Evolutionary conservation across 139 green algal genomes (phyloP), one percentile per base, ranked within the genome.

Genomic region (Coelastrella sp.): DNA sequence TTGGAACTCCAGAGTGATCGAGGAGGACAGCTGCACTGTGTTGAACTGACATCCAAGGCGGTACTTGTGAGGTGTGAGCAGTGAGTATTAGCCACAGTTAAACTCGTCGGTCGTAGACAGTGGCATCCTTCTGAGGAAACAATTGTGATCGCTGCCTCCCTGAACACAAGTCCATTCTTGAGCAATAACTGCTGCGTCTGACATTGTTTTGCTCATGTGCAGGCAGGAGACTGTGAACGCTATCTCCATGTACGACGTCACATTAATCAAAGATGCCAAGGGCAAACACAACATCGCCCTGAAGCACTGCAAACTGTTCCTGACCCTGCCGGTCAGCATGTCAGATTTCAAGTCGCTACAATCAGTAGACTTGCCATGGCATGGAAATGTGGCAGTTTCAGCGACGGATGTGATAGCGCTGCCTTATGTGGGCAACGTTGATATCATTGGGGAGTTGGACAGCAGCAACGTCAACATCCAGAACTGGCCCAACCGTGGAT

Each of bases 161-260:
- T 47, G 32, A 47, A 47, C 32, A 1, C 32, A 47, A 47, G 32
- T 47, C 0, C 32, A 1, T 47, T 47, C 32, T 47, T 47, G 32
- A 1, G n/a, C n/a, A 47, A 47, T 1, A 47, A 47, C 32, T 47
- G 0, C 32, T 47, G 32, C 32, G 32, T 47, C 32, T 47, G 32
- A 47, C 32, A 2, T 47, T 47, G 32, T 1, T 47, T 47, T 47
- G n/a, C 32, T n/a, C 60, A 16, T 23, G 8, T 59, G 32, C 76
- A 82, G 47, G 76, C 47, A n/a, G 23, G 17, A 64, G 11, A 59
- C 54, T 57, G 23, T 88, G 10, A 88, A 71, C 7, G 68, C 32
- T 7, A 47, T 88, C 17, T 73, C 83, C 17, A 73, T 88, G 68
- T 88, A 80, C 22, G 68, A 80, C 57, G 16, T 88, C 17, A 47